Evolutionary conservation across 2,329 filamentous ascomycete species (phyloP).

Genomic region (Fusarium redolens): DNA sequence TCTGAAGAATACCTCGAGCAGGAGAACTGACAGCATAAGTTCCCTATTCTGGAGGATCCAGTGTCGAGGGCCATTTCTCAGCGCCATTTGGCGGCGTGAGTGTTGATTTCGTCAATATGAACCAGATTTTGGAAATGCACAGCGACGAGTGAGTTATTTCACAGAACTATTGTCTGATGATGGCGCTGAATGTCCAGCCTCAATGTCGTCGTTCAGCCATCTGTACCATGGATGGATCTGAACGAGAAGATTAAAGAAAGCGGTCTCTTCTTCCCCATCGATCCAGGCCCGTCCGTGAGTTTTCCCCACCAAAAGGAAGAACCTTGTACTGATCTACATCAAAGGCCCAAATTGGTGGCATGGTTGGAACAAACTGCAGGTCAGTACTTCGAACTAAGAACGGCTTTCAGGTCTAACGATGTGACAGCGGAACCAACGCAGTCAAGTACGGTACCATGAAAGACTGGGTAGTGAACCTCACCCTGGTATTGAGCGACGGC

Average conservation of each 20-base stretch:
- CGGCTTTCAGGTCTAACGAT: accelerated
- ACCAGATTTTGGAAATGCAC: conserved; percentile 80
- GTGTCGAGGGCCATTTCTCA: conserved; percentile 89
- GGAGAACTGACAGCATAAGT: conserved; percentile 47
- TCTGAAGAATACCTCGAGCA: accelerated
- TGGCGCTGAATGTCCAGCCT: conserved; percentile 56
- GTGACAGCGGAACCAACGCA: conserved; percentile 73
- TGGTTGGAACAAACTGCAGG: conserved; percentile 82
- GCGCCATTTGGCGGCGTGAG: conserved; percentile 88
- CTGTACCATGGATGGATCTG: conserved; percentile 88
- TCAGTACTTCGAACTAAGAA: accelerated
- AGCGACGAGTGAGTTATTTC: conserved; percentile 68
- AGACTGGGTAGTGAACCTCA: conserved; percentile 88
- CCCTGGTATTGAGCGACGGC: conserved; percentile 82
- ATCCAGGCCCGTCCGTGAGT: conserved; percentile 68
- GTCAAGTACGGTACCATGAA: conserved; percentile 88
- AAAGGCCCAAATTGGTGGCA: conserved; percentile 79
- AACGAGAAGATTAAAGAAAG: conserved; percentile 77
- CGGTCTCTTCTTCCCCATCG: conserved; percentile 90
- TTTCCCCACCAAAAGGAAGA: accelerated
- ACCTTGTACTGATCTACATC: conserved; percentile 56
- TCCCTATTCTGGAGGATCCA: conserved; percentile 86
- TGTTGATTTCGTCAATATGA: conserved; percentile 90
- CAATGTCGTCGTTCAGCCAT: conserved; percentile 92
- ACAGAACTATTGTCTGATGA: accelerated